phyloP scores from a whole-genome alignment of 2,329 filamentous ascomycete genomes.

The Dichotomopilus funicola region DNA sequence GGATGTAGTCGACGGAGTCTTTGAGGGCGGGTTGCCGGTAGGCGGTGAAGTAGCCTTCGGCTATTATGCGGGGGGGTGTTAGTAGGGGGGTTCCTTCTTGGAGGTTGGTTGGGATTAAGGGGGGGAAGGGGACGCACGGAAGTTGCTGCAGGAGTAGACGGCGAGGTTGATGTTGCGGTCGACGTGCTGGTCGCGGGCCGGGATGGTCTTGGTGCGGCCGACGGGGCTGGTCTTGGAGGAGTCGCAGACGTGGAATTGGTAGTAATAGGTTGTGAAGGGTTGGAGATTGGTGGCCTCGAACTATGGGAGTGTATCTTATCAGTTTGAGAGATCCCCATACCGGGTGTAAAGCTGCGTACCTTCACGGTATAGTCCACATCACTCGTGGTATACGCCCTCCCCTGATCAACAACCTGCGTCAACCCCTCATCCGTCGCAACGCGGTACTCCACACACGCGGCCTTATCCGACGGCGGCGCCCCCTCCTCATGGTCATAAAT shows the following conservation, averaged over 20 bases:
- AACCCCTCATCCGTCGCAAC: constrained; percentile 44
- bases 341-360: too few species aligned
- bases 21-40: constrained; percentile 54
- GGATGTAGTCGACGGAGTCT: constrained; percentile 53
- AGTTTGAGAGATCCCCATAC: too few species aligned
- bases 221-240: constrained; percentile 55
- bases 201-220: constrained; percentile 65
- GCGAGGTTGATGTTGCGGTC: constrained; percentile 53
- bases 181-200: constrained; percentile 48
- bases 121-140: constrained; percentile 42
- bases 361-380: constrained; percentile 74
- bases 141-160: constrained; percentile 67
- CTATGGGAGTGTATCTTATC: constrained; percentile 30
- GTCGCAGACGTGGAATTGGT: constrained; percentile 63
- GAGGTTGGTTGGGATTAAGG: too few species aligned
- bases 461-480: constrained; percentile 43
- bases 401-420: constrained; percentile 43
- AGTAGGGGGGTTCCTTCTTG: too few species aligned
- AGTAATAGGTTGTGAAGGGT: constrained; percentile 61
- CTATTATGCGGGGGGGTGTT: constrained; percentile 23
- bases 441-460: constrained; percentile 62
- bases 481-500: constrained; percentile 39
- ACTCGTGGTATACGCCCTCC: constrained; percentile 60
- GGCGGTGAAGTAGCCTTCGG: constrained; percentile 53
- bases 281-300: constrained; percentile 58